Evolutionary conservation across 345 rosid species (phyloP).

Genomic region (Pugionium cornutum): DNA sequence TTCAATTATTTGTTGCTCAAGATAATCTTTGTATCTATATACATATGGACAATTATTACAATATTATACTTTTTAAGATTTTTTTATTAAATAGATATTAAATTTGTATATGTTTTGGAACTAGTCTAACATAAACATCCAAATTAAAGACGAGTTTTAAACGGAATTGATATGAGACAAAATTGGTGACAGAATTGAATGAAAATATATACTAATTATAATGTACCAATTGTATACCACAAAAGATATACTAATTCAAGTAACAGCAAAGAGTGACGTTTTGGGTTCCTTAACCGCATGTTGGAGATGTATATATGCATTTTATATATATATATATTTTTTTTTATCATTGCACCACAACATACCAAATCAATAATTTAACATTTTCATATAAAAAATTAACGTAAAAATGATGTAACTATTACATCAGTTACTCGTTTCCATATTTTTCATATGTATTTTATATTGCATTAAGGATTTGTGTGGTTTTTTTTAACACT

Average conservation of each 20-base stretch:
- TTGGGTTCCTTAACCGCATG: constrained; percentile 29
- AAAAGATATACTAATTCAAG: constrained; percentile 28
- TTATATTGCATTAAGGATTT: background rate
- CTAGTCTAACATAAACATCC: constrained; percentile 26
- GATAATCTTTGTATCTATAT: no score
- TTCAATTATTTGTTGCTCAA: no score
- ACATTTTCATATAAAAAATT: no score
- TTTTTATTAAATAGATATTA: no score
- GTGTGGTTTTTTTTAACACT: background rate
- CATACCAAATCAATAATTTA: no score
- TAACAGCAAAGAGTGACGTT: constrained; percentile 28
- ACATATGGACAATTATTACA: no score
- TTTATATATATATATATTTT: background rate
- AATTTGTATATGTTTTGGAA: constrained; percentile 11
- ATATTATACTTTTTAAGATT: no score
- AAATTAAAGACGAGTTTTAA: constrained; percentile 11
- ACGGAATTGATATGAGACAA: background rate
- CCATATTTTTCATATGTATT: no score
- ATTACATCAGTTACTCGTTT: no score
- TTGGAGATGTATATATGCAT: constrained; percentile 17
- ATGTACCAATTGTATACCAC: no score
- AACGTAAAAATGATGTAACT: no score
- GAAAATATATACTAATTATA: background rate
- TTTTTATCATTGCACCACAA: background rate
- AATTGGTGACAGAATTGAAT: constrained; percentile 9